These are phyloP conservation scores for Nitzschia putrida DNA, from an alignment of 108 stramenopile genomes.

Conservation along the genomic window DNA sequence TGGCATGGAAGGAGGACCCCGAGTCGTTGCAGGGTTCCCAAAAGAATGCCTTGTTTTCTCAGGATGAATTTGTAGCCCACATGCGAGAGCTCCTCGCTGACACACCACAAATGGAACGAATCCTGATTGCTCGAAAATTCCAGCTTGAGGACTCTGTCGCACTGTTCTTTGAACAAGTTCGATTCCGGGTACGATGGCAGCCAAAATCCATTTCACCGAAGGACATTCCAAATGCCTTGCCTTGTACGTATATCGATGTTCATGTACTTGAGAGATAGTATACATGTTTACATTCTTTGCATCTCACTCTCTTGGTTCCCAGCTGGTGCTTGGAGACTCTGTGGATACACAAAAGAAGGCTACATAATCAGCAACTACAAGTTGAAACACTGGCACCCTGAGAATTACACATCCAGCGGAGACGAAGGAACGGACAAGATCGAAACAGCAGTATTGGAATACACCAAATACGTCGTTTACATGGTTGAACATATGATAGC, in stretches of 20 bases:
- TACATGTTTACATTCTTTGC: neutral
- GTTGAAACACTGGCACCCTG: conserved; percentile 24
- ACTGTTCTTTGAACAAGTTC: conserved; percentile 33
- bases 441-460: conserved; percentile 26
- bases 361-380: conserved; percentile 29
- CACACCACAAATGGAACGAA: conserved; percentile 22
- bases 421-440: neutral
- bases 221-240: conserved; percentile 29
- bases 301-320: neutral
- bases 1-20: neutral
- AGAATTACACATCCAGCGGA: neutral
- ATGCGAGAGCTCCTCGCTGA: conserved; percentile 9
- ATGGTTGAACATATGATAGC: conserved; percentile 30
- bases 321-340: conserved; percentile 30
- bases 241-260: conserved; percentile 8
- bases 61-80: neutral
- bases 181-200: conserved; percentile 27
- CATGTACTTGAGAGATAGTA: neutral
- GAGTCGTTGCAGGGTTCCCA: neutral
- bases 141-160: conserved; percentile 6
- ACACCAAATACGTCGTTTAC: conserved; percentile 25
- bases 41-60: neutral
- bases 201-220: conserved; percentile 13
- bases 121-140: conserved; percentile 28
- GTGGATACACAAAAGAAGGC: conserved; percentile 28